phyloP scores from a whole-genome alignment of 352 stramenopile species.

The Globisporangium yorkense region DNA sequence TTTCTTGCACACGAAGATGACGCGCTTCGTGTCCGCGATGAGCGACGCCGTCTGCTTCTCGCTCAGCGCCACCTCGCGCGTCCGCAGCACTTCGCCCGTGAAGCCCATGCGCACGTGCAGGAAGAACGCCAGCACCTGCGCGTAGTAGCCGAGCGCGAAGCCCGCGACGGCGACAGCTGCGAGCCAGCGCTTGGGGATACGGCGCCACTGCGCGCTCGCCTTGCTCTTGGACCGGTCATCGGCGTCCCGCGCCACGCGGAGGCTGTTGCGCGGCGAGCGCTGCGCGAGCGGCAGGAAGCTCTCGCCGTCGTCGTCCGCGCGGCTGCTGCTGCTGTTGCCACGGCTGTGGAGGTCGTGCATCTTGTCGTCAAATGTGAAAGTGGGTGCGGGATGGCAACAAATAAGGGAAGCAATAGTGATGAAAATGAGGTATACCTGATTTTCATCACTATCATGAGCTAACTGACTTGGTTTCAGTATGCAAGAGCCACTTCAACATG shows the following conservation, averaged over 20 bases:
- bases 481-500: background rate
- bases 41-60: conserved; percentile 46
- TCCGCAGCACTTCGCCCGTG: conserved; percentile 43
- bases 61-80: conserved; percentile 28
- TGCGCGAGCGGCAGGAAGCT: conserved; percentile 9
- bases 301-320: background rate
- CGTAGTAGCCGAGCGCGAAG: conserved; percentile 61
- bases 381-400: background rate
- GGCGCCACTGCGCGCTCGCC: background rate
- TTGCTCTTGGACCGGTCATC: conserved; percentile 13
- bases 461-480: background rate
- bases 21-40: conserved; percentile 45
- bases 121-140: conserved; percentile 64
- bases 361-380: background rate
- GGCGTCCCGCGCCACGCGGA: conserved; percentile 3
- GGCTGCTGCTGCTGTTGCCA: background rate
- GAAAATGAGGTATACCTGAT: background rate
- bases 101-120: conserved; percentile 52
- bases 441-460: background rate
- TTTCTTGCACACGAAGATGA: conserved; percentile 68
- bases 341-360: conserved; percentile 1
- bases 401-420: background rate
- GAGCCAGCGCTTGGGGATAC: conserved; percentile 16
- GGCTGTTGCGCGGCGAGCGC: conserved; percentile 2
- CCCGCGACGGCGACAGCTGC: conserved; percentile 17